Conservation (phyloP, 495 filamentous ascomycete genomes). For the Pseudevernia furfuracea region DNA sequence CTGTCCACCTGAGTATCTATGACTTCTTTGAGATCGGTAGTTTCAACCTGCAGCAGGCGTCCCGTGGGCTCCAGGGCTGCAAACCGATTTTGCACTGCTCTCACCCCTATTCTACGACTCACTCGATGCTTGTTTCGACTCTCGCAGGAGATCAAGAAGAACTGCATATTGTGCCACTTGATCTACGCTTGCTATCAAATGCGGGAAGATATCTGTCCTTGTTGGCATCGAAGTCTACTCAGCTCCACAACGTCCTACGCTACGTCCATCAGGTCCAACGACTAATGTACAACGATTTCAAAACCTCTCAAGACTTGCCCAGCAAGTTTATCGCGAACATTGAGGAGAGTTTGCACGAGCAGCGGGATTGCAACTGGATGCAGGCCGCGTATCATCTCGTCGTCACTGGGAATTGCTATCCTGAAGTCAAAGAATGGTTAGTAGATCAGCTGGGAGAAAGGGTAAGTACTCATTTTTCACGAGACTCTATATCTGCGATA, state of each 20-base stretch:
- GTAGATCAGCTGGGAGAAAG: conserved; percentile 79
- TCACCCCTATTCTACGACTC: conserved; percentile 66
- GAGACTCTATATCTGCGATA: background rate
- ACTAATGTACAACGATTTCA: conserved; percentile 71
- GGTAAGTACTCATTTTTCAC: conserved; percentile 39
- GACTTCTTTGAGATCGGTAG: conserved; percentile 81
- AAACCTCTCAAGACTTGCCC: conserved; percentile 72
- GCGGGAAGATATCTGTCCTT: conserved; percentile 74
- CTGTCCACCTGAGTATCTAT: conserved; percentile 78
- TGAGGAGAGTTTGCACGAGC: conserved; percentile 54
- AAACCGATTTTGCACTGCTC: conserved; percentile 46
- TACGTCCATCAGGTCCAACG: conserved; percentile 72
- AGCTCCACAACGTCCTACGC: conserved; percentile 73
- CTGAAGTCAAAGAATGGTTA: conserved; percentile 75
- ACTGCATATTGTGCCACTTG: conserved; percentile 65
- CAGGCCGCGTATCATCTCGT: conserved; percentile 80
- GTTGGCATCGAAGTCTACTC: conserved; percentile 76
- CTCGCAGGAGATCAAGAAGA: conserved; percentile 25
- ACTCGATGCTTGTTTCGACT: conserved; percentile 57
- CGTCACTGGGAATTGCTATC: conserved; percentile 72
- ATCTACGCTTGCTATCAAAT: conserved; percentile 70
- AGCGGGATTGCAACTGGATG: conserved; percentile 55
- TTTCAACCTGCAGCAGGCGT: conserved; percentile 38
- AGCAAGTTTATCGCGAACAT: conserved; percentile 66
- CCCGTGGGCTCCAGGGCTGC: conserved; percentile 22